These are phyloP conservation scores for Medicago lupulina DNA, from an alignment of 306 rosid species.

Conservation along the genomic window DNA sequence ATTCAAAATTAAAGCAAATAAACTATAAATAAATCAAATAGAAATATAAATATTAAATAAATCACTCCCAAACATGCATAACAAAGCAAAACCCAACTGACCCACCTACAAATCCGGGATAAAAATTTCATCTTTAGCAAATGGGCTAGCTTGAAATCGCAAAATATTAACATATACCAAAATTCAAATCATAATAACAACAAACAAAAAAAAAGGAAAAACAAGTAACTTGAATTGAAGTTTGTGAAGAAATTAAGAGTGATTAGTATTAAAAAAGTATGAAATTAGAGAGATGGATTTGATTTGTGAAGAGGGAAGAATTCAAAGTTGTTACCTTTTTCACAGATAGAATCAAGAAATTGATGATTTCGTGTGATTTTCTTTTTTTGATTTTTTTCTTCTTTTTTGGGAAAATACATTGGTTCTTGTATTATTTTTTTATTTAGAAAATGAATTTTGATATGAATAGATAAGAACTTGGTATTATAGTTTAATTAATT, in stretches of 20 bases:
- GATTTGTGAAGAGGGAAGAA: constrained; percentile 22
- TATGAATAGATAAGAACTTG: background rate
- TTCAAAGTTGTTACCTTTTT: constrained; percentile 19
- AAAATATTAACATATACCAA: constrained; percentile 41
- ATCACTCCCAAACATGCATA: constrained; percentile 20
- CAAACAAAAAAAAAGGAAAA: background rate
- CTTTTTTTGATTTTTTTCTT: background rate
- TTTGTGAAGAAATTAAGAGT: background rate
- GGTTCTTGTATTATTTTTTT: background rate
- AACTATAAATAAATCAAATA: constrained; percentile 6
- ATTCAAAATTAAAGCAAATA: constrained; percentile 17
- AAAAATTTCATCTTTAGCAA: constrained; percentile 43
- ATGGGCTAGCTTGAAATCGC: constrained; percentile 37
- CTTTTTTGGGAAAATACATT: background rate
- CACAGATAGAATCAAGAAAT: constrained; percentile 15
- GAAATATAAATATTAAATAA: too few species aligned
- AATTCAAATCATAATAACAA: constrained; percentile 22
- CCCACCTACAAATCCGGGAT: constrained; percentile 33
- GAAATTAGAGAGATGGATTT: background rate
- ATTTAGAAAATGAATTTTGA: background rate
- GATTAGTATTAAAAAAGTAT: constrained; percentile 41
- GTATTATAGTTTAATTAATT: background rate
- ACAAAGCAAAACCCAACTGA: constrained; percentile 28
- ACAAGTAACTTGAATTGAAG: constrained; percentile 7
- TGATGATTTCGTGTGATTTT: background rate